Evolutionary conservation across 140 eudicot species (phyloP).

Genomic region (Bidens hawaiensis): DNA sequence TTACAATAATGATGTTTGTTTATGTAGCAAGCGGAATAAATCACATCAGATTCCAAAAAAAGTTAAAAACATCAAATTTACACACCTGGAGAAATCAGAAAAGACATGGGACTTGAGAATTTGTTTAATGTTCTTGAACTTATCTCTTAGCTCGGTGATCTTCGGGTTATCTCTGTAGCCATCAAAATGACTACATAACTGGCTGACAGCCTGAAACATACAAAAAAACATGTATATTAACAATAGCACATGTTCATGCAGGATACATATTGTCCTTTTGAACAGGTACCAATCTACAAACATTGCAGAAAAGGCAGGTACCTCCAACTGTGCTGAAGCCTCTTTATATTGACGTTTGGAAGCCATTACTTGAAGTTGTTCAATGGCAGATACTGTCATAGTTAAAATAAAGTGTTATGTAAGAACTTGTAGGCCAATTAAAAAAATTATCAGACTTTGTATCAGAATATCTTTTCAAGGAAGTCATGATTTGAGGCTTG

Average conservation of each 20-base stretch:
- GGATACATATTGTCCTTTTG: conserved; percentile 8
- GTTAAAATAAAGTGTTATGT: conserved; percentile 14
- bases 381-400: conserved; percentile 84
- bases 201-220: conserved; percentile 88
- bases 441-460: conserved; percentile 3
- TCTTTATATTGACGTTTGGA: conserved; percentile 95
- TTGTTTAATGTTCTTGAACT: conserved; percentile 94
- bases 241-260: conserved; percentile 7
- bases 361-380: conserved; percentile 98
- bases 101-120: conserved; percentile 93
- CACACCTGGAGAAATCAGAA: conserved; percentile 96
- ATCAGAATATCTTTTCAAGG: neutral
- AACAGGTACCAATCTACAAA: conserved; percentile 9
- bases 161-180: conserved; percentile 95
- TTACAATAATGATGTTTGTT: conserved; percentile 3
- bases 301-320: conserved; percentile 36
- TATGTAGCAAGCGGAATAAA: neutral
- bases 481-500: neutral
- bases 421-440: conserved; percentile 1
- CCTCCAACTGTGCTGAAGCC: conserved; percentile 99
- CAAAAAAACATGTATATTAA: conserved; percentile 14
- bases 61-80: conserved; percentile 4
- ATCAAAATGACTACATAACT: conserved; percentile 97
- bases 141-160: conserved; percentile 93
- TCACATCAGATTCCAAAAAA: neutral